Percentiles rank a stretch among this genome's conserved stretches.
phyloP scores from a whole-genome alignment of 2,329 filamentous ascomycete species.

The Fusarium sp. region DNA sequence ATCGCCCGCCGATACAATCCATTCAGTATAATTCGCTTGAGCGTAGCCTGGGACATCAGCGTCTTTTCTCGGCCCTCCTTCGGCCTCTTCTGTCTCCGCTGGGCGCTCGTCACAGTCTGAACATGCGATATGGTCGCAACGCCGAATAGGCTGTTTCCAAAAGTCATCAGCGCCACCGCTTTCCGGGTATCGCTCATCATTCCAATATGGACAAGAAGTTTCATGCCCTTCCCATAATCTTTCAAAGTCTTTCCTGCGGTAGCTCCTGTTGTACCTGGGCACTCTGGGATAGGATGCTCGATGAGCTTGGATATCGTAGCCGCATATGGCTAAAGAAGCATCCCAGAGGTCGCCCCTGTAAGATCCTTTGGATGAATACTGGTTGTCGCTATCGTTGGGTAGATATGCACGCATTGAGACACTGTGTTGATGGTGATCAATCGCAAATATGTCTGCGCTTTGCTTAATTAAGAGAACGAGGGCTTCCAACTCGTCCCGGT shows the following conservation, averaged over 20 bases:
- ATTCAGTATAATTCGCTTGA: neutral
- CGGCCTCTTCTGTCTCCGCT: too few species aligned
- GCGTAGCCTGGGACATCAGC: neutral
- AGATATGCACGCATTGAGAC: slow-evolving; percentile 8
- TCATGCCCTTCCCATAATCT: slow-evolving; percentile 17
- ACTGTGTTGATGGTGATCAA: slow-evolving; percentile 2
- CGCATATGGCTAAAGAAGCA: slow-evolving; percentile 9
- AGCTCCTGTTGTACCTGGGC: slow-evolving; percentile 5
- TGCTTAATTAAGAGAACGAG: neutral
- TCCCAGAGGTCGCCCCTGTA: slow-evolving; percentile 34
- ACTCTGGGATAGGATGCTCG: slow-evolving; percentile 2
- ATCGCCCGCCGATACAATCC: neutral
- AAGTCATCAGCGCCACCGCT: neutral
- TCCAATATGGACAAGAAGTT: slow-evolving; percentile 24
- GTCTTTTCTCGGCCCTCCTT: neutral
- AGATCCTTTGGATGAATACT: slow-evolving; percentile 7
- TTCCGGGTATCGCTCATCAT: slow-evolving; percentile 8
- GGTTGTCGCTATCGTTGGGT: slow-evolving; percentile 1
- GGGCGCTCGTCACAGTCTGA: neutral
- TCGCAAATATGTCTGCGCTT: neutral
- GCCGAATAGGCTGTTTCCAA: slow-evolving; percentile 10
- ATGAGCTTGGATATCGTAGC: neutral
- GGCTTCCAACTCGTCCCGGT: neutral
- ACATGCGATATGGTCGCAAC: slow-evolving; percentile 5
- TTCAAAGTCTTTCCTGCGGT: slow-evolving; percentile 22